Base-by-base conservation (phyloP, 1,139 yeast species). In the Candida dubliniensis region DNA sequence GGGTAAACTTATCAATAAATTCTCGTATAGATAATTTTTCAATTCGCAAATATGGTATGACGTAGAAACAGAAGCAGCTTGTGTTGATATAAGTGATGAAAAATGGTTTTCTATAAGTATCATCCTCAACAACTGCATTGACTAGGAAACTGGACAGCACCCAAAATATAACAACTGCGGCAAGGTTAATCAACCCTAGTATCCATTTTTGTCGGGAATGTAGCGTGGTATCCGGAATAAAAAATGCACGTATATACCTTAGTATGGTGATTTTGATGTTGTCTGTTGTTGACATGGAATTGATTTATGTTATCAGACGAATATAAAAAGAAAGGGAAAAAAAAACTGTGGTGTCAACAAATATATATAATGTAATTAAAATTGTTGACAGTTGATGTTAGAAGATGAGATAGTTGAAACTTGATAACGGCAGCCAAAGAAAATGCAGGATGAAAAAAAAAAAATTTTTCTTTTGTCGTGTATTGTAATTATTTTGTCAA, bases 21-120 rank as follows among this genome's bases (percentile, higher is more conserved):
- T 61, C 57, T 3, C 25, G 9, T 4, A 63, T 18, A 8, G 55
- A 44, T 23, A 60, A 23, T 1, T 50, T 50, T 43, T 63, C 65
- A 41, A 57, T 54, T 49, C 59, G 58, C 49, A 76, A 59, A 51
- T 81, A 81, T 1, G 96, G 95, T 26, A 85, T 62, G 42, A 93
- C 69, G 60, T 91, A 93, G 43, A 93, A 71, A 10, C 81, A 72
- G 60, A 93, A 93, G 23, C 95, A 80, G 6, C 91, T 84, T 0
- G 98, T 91, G 66, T 91, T 93, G 51, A 91, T 64, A 67, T 91
- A 93, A 1, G 99, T 93, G 54, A 93, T 87, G 52, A 91, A 79
- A 59, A 89, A 91, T n/a, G 99, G 99, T 64, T 93, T 93, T 41
- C 90, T 68, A 62, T 90, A 93, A 27, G 75, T 70, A 48, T 77